Percentiles rank a stretch among this genome's conserved stretches.
These are phyloP conservation scores for Penicillium riverlandense DNA, from an alignment of 495 filamentous ascomycete genomes.

Conservation along the genomic window DNA sequence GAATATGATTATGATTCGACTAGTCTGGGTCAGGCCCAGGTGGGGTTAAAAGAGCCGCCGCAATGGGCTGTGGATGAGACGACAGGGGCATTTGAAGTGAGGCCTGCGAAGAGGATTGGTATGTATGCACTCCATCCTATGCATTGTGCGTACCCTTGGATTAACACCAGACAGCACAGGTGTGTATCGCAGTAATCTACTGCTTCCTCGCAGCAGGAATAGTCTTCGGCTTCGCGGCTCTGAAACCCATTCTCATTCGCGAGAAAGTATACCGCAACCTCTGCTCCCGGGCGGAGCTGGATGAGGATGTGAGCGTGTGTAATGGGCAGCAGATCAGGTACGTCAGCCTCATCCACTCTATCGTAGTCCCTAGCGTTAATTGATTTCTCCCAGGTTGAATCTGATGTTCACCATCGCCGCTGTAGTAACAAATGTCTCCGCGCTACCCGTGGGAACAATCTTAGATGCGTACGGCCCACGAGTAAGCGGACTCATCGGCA, in stretches of 20 bases:
- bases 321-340: conserved; percentile 70
- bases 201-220: conserved; percentile 76
- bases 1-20: no score
- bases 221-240: conserved; percentile 72
- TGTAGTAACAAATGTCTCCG: conserved; percentile 59
- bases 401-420: conserved; percentile 78
- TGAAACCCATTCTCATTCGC: conserved; percentile 72
- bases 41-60: conserved; percentile 6
- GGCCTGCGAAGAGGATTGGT: conserved; percentile 56
- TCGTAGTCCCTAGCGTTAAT: neutral
- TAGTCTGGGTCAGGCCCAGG: no score
- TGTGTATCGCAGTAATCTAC: conserved; percentile 59
- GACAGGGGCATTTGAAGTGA: conserved; percentile 64
- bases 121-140: conserved; percentile 15
- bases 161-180: conserved; percentile 24
- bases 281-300: conserved; percentile 54
- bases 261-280: conserved; percentile 66
- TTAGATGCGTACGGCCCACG: conserved; percentile 78
- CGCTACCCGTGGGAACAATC: conserved; percentile 70
- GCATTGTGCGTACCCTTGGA: neutral
- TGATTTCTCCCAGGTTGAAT: conserved; percentile 50
- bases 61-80: conserved; percentile 27
- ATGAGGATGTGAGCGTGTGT: conserved; percentile 57
- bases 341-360: neutral
- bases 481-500: conserved; percentile 66